phyloP scores from a whole-genome alignment of 345 rosid genomes.

The Melaleuca alternifolia region DNA sequence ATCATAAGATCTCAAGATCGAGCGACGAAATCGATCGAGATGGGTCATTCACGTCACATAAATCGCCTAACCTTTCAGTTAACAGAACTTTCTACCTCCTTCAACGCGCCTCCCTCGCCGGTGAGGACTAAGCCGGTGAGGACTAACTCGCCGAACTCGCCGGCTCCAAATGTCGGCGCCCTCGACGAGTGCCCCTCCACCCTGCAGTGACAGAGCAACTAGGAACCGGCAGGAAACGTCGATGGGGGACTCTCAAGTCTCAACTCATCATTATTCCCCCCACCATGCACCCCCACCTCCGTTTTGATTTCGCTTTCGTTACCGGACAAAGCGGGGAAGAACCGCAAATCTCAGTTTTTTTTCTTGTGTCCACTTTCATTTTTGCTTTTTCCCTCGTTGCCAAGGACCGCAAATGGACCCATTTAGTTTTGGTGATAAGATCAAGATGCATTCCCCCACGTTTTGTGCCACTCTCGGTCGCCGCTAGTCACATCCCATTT shows the following conservation, averaged over 20 bases:
- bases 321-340: not conserved
- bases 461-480: not conserved
- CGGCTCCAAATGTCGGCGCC: not conserved
- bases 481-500: not conserved
- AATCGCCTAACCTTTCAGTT: not conserved
- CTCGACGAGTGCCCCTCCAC: not conserved
- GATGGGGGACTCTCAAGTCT: not conserved
- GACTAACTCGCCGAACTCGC: too few relatives aligned
- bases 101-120: conserved; percentile 5
- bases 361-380: too few relatives aligned
- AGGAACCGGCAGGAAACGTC: not conserved
- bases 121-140: too few relatives aligned
- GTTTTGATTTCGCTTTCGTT: not conserved
- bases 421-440: not conserved
- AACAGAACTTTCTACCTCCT: not conserved
- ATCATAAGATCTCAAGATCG: not conserved
- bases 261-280: not conserved
- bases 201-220: not conserved
- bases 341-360: not conserved
- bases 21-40: not conserved
- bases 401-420: not conserved
- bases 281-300: not conserved
- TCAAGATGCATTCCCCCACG: not conserved
- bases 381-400: not conserved
- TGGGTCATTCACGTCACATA: conserved; percentile 27